Percentiles rank a stretch among this genome's conserved stretches.
Evolutionary conservation across 352 stramenopile species (phyloP).

Genomic region (Phytophthora litchii): DNA sequence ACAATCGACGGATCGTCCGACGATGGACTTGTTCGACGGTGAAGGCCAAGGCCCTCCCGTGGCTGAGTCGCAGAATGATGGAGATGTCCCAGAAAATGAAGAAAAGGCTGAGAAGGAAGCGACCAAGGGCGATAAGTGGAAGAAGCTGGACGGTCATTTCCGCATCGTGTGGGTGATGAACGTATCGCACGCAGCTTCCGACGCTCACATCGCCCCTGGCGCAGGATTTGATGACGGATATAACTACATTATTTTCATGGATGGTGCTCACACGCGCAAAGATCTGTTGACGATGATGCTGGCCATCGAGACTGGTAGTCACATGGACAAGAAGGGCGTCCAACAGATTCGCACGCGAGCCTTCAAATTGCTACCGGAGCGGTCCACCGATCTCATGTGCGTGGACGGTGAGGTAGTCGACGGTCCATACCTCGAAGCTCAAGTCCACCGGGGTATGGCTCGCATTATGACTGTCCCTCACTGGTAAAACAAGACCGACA

Average conservation of each 20-base stretch:
- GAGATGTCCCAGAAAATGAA: constrained; percentile 4
- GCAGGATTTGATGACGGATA: constrained; percentile 67
- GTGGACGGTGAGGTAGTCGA: constrained; percentile 66
- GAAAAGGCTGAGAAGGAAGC: constrained; percentile 6
- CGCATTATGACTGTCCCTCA: constrained; percentile 50
- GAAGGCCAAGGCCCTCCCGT: constrained; percentile 31
- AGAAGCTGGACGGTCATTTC: constrained; percentile 58
- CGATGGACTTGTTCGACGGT: constrained; percentile 52
- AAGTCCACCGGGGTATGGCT: constrained; percentile 66
- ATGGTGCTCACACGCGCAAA: constrained; percentile 42
- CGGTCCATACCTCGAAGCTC: constrained; percentile 49
- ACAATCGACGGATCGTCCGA: constrained; percentile 35
- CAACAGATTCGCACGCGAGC: constrained; percentile 61
- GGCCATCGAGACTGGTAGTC: constrained; percentile 52
- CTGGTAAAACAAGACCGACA: constrained; percentile 14
- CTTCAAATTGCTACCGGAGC: constrained; percentile 53
- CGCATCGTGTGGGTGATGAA: constrained; percentile 72
- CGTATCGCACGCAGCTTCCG: constrained; percentile 56
- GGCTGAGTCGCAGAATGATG: neutral
- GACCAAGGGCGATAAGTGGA: constrained; percentile 37
- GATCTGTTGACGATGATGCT: constrained; percentile 54
- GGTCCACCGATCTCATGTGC: constrained; percentile 52
- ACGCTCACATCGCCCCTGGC: constrained; percentile 51
- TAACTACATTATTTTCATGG: constrained; percentile 64
- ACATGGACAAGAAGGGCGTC: constrained; percentile 49